Percentiles rank a stretch among this genome's conserved stretches.
These are phyloP conservation scores for Auricularia auricula-judae DNA, from an alignment of 768 basidiomycete species.

Conservation along the genomic window DNA sequence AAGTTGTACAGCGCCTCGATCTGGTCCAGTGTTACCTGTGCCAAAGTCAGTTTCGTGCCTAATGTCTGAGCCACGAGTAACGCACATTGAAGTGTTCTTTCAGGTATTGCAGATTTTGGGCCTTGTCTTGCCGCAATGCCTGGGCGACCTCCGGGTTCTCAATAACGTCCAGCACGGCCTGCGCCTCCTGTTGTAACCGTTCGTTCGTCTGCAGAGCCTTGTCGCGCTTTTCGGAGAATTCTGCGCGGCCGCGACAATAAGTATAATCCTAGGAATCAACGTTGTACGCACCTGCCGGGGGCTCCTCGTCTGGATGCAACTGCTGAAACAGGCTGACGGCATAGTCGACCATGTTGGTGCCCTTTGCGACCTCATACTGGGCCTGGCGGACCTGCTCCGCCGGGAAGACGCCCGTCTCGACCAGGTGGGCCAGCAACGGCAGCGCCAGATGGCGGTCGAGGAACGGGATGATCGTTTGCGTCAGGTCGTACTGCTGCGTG, in stretches of 20 bases:
- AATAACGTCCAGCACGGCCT: slow-evolving; percentile 89
- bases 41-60: slow-evolving; percentile 4
- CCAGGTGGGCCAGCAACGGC: slow-evolving; percentile 83
- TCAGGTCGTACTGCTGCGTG: slow-evolving; percentile 77
- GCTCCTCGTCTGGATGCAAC: slow-evolving; percentile 58
- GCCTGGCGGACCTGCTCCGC: slow-evolving; percentile 72
- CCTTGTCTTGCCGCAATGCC: slow-evolving; percentile 89
- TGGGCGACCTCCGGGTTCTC: slow-evolving; percentile 95
- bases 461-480: slow-evolving; percentile 81
- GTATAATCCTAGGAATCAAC: not conserved
- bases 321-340: slow-evolving; percentile 70
- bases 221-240: slow-evolving; percentile 75
- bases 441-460: slow-evolving; percentile 92
- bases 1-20: slow-evolving; percentile 95
- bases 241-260: slow-evolving; percentile 27
- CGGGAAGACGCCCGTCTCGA: slow-evolving; percentile 63
- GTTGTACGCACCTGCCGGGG: slow-evolving; percentile 48
- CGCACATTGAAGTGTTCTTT: slow-evolving; percentile 85
- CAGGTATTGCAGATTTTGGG: slow-evolving; percentile 88
- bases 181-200: slow-evolving; percentile 78
- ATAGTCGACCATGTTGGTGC: slow-evolving; percentile 98
- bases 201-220: slow-evolving; percentile 77
- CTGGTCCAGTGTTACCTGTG: slow-evolving; percentile 85
- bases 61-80: slow-evolving; percentile 7
- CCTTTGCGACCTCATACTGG: slow-evolving; percentile 95